Conservation (phyloP, 75 land plant genomes). For the Gnetum montanum region DNA sequence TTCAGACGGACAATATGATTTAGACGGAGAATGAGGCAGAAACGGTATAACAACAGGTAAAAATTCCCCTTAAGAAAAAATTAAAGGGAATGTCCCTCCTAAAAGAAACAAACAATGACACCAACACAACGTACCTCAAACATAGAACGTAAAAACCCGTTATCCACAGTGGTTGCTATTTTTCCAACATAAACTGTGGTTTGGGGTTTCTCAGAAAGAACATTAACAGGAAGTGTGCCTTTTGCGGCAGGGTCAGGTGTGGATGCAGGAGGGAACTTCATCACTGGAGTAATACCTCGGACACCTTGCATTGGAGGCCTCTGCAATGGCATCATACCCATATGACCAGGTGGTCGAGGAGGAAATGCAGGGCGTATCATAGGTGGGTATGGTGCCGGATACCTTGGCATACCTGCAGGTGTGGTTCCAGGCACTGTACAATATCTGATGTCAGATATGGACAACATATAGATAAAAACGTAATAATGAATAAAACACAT, state of each 20-base stretch:
- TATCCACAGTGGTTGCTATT: constrained; percentile 81
- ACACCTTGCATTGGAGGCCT: constrained; percentile 61
- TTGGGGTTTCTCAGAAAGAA: constrained; percentile 82
- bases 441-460: constrained; percentile 17
- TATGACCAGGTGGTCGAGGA: constrained; percentile 46
- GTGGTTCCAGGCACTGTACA: constrained; percentile 50
- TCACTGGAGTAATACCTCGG: constrained; percentile 54
- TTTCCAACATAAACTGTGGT: constrained; percentile 95
- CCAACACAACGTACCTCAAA: constrained; percentile 42
- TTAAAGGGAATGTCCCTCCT: no score
- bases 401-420: constrained; percentile 76
- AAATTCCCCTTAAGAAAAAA: no score
- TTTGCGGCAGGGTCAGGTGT: constrained; percentile 32
- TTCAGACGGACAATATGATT: neutral
- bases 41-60: constrained; percentile 1
- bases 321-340: constrained; percentile 35
- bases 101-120: neutral
- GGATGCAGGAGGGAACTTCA: constrained; percentile 40
- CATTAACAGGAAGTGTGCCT: constrained; percentile 32
- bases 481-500: no score
- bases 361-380: constrained; percentile 62
- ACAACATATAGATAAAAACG: neutral
- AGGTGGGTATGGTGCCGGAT: constrained; percentile 56
- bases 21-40: neutral
- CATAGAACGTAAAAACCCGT: constrained; percentile 75